Evolutionary conservation across 768 basidiomycete genomes (phyloP).

Genomic region (Hericium alpestre): DNA sequence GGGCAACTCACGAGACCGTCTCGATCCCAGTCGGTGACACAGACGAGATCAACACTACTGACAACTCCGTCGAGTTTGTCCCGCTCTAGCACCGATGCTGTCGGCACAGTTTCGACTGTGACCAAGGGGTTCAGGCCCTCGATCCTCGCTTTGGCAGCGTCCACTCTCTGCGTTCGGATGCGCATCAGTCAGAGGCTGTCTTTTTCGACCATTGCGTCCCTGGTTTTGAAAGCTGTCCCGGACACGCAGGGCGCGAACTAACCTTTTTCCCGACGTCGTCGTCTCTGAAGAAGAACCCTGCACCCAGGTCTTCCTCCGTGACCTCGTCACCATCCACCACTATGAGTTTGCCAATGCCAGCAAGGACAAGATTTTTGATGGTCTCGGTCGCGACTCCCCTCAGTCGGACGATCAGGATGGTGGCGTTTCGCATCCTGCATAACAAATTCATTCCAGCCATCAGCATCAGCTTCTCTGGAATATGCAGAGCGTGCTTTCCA

Average conservation of each 20-base stretch:
- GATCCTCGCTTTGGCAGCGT: constrained; percentile 75
- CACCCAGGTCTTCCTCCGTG: constrained; percentile 75
- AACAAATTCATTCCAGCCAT: not conserved
- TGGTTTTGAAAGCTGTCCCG: not conserved
- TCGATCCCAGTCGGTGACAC: constrained; percentile 70
- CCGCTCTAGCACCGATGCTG: constrained; percentile 35
- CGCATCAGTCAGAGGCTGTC: constrained; percentile 26
- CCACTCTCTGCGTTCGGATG: constrained; percentile 53
- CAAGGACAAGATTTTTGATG: constrained; percentile 95
- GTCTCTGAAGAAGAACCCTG: constrained; percentile 89
- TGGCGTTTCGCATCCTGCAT: constrained; percentile 84
- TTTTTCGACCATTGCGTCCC: not conserved
- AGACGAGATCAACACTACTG: constrained; percentile 70
- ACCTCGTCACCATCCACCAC: constrained; percentile 74
- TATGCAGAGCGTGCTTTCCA: no score
- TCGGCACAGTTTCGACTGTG: constrained; percentile 56
- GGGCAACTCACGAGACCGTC: constrained; percentile 54
- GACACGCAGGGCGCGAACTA: constrained; percentile 4
- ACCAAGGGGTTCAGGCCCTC: constrained; percentile 91
- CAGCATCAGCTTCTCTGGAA: not conserved
- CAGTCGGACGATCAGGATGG: constrained; percentile 72
- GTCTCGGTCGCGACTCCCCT: constrained; percentile 84
- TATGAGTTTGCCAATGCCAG: constrained; percentile 86
- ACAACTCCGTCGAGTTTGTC: constrained; percentile 50
- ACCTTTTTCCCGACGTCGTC: constrained; percentile 89